These are phyloP conservation scores for Nicotiana paniculata DNA, from an alignment of 257 asterid genomes.

Conservation along the genomic window DNA sequence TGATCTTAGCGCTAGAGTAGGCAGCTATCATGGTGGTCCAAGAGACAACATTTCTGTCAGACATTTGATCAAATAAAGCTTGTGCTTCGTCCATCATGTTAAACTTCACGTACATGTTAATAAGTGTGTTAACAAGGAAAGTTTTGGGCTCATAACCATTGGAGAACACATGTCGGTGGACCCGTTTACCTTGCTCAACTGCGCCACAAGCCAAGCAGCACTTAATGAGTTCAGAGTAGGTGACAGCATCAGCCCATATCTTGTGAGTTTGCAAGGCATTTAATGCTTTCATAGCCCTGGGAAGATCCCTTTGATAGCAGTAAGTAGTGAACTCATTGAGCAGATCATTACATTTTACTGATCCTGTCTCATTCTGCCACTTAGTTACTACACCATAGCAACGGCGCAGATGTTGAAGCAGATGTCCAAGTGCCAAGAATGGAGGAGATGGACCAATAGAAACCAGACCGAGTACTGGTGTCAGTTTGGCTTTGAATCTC, in stretches of 20 bases:
- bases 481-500: constrained; percentile 19
- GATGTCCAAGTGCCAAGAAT: constrained; percentile 12
- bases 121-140: constrained; percentile 54
- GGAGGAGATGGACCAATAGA: constrained; percentile 1
- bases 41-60: constrained; percentile 56
- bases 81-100: constrained; percentile 59
- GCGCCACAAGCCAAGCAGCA: constrained; percentile 70
- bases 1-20: constrained; percentile 35
- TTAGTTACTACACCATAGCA: constrained; percentile 21
- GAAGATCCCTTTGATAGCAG: constrained; percentile 59
- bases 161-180: constrained; percentile 65
- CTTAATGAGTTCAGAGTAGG: constrained; percentile 72
- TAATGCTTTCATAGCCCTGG: constrained; percentile 60
- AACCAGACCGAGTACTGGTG: neutral
- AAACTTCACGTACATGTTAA: constrained; percentile 81
- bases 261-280: constrained; percentile 47
- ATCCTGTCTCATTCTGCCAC: constrained; percentile 14
- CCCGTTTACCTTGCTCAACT: constrained; percentile 42
- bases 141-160: constrained; percentile 72
- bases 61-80: constrained; percentile 57
- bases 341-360: constrained; percentile 11
- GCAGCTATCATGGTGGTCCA: constrained; percentile 84
- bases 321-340: constrained; percentile 40
- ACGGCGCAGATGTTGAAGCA: constrained; percentile 14
- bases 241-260: constrained; percentile 58